A percentile compares a stretch with the other conserved stretches of the same genome.
Evolutionary conservation across 139 green algal genomes (phyloP).

Genomic region (Chlorella ohadii): DNA sequence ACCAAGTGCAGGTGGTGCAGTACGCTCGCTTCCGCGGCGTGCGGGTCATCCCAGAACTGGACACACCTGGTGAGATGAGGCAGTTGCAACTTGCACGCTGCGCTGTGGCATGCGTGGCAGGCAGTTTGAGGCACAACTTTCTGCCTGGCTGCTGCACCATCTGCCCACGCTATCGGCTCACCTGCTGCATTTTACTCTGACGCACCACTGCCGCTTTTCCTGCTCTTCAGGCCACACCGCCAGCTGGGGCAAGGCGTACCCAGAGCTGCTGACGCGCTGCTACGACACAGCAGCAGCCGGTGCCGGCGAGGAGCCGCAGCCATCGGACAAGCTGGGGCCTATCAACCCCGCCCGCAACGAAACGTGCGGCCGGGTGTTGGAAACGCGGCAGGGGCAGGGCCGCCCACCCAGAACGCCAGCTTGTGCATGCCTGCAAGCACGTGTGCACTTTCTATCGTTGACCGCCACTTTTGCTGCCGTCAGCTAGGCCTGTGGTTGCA

Average conservation of each 20-base stretch:
- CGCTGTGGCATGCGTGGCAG: too few species aligned
- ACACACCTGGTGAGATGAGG: constrained; percentile 47
- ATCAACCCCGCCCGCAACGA: constrained; percentile 46
- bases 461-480: too few species aligned
- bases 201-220: too few species aligned
- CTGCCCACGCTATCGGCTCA: too few species aligned
- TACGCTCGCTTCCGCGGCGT: constrained; percentile 62
- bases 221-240: constrained; percentile 49
- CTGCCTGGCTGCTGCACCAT: too few species aligned
- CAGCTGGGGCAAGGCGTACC: constrained; percentile 59
- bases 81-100: too few species aligned
- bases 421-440: not conserved
- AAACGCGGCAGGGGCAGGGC: too few species aligned
- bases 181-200: too few species aligned
- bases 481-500: too few species aligned
- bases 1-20: constrained; percentile 49
- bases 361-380: not conserved
- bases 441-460: too few species aligned
- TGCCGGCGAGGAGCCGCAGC: not conserved
- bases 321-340: not conserved
- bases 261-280: constrained; percentile 60
- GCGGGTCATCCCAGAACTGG: constrained; percentile 67
- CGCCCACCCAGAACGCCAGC: too few species aligned
- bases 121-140: too few species aligned
- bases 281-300: constrained; percentile 18